phyloP scores from a whole-genome alignment of 1,284 basidiomycete species.

The Melampsora medusae region DNA sequence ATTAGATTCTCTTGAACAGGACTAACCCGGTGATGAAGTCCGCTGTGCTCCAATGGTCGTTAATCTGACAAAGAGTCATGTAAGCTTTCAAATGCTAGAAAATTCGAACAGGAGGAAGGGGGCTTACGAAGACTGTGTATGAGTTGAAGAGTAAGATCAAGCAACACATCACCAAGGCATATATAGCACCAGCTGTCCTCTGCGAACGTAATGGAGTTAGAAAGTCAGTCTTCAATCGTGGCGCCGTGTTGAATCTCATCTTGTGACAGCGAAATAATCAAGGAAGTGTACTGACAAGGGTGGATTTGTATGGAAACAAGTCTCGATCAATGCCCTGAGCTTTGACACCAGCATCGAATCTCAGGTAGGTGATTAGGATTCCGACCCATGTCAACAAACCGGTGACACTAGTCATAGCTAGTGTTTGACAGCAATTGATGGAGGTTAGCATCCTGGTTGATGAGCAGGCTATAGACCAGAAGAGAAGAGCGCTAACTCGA shows the following conservation, averaged over 20 bases:
- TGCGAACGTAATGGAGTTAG: neutral
- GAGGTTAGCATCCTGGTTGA: slow-evolving; percentile 26
- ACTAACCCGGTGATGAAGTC: slow-evolving; percentile 49
- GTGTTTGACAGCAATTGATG: slow-evolving; percentile 45
- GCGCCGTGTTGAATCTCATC: too few species aligned
- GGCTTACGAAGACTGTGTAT: slow-evolving; percentile 41
- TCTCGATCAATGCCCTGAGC: slow-evolving; percentile 69
- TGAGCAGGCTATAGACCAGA: neutral
- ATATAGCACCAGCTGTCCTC: slow-evolving; percentile 63
- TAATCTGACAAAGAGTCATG: slow-evolving; percentile 69
- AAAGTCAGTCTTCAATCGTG: neutral
- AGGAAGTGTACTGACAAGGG: slow-evolving; percentile 59
- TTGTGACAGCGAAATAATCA: slow-evolving; percentile 51
- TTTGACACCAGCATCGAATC: slow-evolving; percentile 73
- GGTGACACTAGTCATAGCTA: slow-evolving; percentile 58
- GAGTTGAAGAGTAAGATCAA: slow-evolving; percentile 68
- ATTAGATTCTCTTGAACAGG: neutral
- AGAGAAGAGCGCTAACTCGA: slow-evolving; percentile 54
- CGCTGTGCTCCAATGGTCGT: slow-evolving; percentile 55
- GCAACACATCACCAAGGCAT: slow-evolving; percentile 62
- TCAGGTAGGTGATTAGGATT: slow-evolving; percentile 73
- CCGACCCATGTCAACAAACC: slow-evolving; percentile 79
- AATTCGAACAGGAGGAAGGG: neutral
- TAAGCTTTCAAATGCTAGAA: slow-evolving; percentile 62
- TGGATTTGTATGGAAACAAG: slow-evolving; percentile 66